Evolutionary conservation across 345 rosid genomes (phyloP).

Genomic region (Rhizophora mangle): DNA sequence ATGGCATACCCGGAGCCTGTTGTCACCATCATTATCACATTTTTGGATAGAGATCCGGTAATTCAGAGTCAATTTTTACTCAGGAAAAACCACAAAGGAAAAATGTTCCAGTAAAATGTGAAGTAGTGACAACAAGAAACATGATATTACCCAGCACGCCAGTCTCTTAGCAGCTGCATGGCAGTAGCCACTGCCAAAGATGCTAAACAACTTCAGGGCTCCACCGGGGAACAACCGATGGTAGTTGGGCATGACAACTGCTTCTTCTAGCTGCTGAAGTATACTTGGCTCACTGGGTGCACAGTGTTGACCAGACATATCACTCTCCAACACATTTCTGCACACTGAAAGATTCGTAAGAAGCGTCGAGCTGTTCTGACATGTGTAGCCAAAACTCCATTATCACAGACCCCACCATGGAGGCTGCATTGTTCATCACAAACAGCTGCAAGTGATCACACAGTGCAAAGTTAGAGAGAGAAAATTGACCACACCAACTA

Average conservation of each 20-base stretch:
- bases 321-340: constrained; percentile 77
- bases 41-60: constrained; percentile 94
- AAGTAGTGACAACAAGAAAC: background rate
- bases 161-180: constrained; percentile 85
- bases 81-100: background rate
- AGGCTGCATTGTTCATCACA: constrained; percentile 99
- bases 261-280: constrained; percentile 96
- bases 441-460: constrained; percentile 53
- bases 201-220: constrained; percentile 75
- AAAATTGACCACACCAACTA: background rate
- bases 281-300: constrained; percentile 93
- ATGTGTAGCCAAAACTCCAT: constrained; percentile 97
- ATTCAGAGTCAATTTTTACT: constrained; percentile 2
- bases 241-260: constrained; percentile 94
- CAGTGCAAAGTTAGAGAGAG: constrained; percentile 9
- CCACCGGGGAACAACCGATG: constrained; percentile 83
- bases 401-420: constrained; percentile 99
- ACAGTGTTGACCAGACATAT: constrained; percentile 75
- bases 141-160: constrained; percentile 85
- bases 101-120: background rate
- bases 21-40: constrained; percentile 89
- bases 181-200: constrained; percentile 73
- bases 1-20: constrained; percentile 88
- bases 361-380: constrained; percentile 93
- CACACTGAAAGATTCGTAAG: constrained; percentile 79